These are phyloP conservation scores for Salix dunnii DNA, from an alignment of 345 rosid species.

Conservation along the genomic window DNA sequence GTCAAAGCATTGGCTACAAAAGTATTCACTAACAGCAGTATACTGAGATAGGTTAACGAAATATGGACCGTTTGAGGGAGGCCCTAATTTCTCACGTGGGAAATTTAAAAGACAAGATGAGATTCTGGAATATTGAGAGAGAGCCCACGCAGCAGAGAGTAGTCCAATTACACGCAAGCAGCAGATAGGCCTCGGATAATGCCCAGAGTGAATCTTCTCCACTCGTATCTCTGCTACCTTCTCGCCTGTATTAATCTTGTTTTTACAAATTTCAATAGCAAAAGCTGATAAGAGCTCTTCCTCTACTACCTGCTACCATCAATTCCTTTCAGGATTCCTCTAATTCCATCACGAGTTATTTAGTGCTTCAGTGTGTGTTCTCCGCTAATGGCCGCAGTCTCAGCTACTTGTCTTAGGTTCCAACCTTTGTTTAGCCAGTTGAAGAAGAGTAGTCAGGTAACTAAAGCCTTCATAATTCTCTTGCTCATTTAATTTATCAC, in stretches of 20 bases:
- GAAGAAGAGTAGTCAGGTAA: constrained; percentile 3
- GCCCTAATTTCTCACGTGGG: not conserved
- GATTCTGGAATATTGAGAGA: not conserved
- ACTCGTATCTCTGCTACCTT: not conserved
- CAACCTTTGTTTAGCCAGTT: not conserved
- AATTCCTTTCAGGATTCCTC: not conserved
- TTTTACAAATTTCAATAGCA: not conserved
- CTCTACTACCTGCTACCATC: not conserved
- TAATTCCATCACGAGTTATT: not conserved
- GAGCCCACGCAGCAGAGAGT: constrained; percentile 5
- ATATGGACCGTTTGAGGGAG: not conserved
- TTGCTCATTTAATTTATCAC: not conserved
- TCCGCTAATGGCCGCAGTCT: constrained; percentile 13
- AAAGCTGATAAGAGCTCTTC: not conserved
- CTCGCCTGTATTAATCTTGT: not conserved
- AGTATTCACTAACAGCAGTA: no score
- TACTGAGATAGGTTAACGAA: not conserved
- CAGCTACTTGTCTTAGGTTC: constrained; percentile 9
- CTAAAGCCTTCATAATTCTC: not conserved
- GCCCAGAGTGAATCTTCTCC: constrained; percentile 4
- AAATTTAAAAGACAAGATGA: not conserved
- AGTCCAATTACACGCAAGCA: not conserved
- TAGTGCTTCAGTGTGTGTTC: not conserved
- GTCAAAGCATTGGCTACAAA: no score
- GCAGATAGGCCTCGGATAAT: constrained; percentile 12